Conservation (phyloP, 2,329 filamentous ascomycete genomes). For the Exophiala xenobiotica region DNA sequence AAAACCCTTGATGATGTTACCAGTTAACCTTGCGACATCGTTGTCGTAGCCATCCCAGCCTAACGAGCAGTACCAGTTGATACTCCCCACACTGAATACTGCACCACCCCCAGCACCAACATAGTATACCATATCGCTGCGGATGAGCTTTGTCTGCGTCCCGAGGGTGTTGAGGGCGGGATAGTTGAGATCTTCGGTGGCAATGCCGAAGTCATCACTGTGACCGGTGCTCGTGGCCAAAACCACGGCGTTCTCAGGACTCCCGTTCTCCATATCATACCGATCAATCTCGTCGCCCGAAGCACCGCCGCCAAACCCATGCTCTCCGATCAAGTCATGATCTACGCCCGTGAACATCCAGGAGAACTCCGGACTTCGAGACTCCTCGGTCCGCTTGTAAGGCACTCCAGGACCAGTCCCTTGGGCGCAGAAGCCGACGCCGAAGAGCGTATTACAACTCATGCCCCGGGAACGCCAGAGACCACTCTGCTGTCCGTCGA, state of each 20-base stretch:
- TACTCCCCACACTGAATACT: slow-evolving; percentile 33
- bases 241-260: slow-evolving; percentile 33
- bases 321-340: slow-evolving; percentile 25
- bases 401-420: slow-evolving; percentile 34
- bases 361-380: neutral
- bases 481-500: slow-evolving; percentile 35
- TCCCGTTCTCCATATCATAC: slow-evolving; percentile 34
- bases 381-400: slow-evolving; percentile 27
- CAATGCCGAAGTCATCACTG: slow-evolving; percentile 24
- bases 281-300: slow-evolving; percentile 40
- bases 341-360: slow-evolving; percentile 28
- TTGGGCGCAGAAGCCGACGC: slow-evolving; percentile 34
- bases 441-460: slow-evolving; percentile 34
- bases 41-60: slow-evolving; percentile 32
- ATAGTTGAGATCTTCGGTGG: slow-evolving; percentile 16
- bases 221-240: slow-evolving; percentile 29
- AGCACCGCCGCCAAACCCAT: slow-evolving; percentile 35
- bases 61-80: slow-evolving; percentile 31
- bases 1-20: slow-evolving; percentile 29
- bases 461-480: slow-evolving; percentile 37
- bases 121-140: slow-evolving; percentile 31
- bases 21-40: slow-evolving; percentile 29
- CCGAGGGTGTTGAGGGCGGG: slow-evolving; percentile 29
- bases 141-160: slow-evolving; percentile 20
- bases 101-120: slow-evolving; percentile 25